Evolutionary conservation across 108 stramenopile species (phyloP), one percentile per base, ranked within the genome.

Genomic region (Fragilaria radians): DNA sequence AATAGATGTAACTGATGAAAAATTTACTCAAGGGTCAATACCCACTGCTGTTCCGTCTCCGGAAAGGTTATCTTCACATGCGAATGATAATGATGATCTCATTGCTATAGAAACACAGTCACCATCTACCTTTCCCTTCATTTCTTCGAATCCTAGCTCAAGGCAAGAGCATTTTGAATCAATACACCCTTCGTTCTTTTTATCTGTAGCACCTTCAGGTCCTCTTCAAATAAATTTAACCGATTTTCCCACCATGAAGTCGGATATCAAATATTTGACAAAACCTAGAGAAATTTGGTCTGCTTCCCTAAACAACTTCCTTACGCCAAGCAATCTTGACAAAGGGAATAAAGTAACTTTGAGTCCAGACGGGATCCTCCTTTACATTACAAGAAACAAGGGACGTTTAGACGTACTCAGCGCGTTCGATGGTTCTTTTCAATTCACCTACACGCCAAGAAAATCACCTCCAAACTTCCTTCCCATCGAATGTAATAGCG

Each of bases 311-410:
- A 42, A 42, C 36, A 42, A 42, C 36, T 42, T 42, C 36, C 36
- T 42, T 42, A 42, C 36, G 14, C 7, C 36, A 14, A 42, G 14
- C 36, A 14, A 42, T 7, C 14, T 42, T 7, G 36, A 42, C 36
- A 46, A 34, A 14, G 55, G 55, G 1, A 57, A 57, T 57, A 32
- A 17, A 1, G 2, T 57, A 17, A 34, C 55, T 23, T 17, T 57
- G 1, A 57, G 55, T 57, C 2, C 36, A 21, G 55, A 57, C 33
- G 31, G 31, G 18, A 1, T 27, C 19, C 28, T 21, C 21, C 29
- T 57, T 23, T 57, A 57, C 18, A 57, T 57, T 4, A 57, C 55
- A 2, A 18, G 33, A 3, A 36, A 2, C 55, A 19, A 34, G 19
- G 55, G 55, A 3, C 25, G 32, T 21, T 32, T 57, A 7, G 33